Base-by-base conservation (phyloP, 257 asterid genomes). In the Solanum chilense region DNA sequence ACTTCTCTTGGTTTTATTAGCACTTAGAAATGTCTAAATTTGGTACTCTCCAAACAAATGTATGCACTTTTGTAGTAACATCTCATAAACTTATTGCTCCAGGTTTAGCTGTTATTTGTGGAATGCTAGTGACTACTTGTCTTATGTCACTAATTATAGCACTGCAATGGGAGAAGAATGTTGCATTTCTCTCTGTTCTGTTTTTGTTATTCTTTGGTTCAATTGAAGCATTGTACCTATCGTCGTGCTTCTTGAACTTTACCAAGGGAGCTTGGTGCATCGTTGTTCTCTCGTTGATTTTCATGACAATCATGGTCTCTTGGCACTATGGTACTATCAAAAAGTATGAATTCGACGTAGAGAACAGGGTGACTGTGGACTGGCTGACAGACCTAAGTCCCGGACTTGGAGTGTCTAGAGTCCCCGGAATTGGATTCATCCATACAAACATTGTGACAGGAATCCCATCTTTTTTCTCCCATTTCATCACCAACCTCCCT, bases 261-360 rank as follows among this genome's bases (percentile, higher is more conserved):
- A 90, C 92, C 56, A 90, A 88, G 7, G 99, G 99, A 16, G 96
- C 97, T 5, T 97, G 99, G 99, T 91, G 93, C 87, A 83, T 94
- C 64, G 88, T 91, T 88, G 45, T 92, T 89, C 87, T 97, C 13
- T 87, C 91, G 33, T 5, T 92, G 14, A 88, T 94, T 49, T 94
- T 93, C 73, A 90, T 93, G 92, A 90, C 91, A 2, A 88, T 90
- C 58, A 97, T 97, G 99, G 85, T 89, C n/a, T 84, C 97, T 21
- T 97, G 99, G 99, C 98, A 95, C 92, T 97, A 94, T 12, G 99
- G 99, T 82, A 94, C 98, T 27, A 88, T 95, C 49, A 97, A 94
- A 85, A 95, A 95, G 85, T 93, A 94, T 27, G 89, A 93, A 86
- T 97, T 94, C 37, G 98, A 97, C 41, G 29, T 92, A 2, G 94